Conservation (phyloP, 306 rosid species). For the Prunus kanzakura region DNA sequence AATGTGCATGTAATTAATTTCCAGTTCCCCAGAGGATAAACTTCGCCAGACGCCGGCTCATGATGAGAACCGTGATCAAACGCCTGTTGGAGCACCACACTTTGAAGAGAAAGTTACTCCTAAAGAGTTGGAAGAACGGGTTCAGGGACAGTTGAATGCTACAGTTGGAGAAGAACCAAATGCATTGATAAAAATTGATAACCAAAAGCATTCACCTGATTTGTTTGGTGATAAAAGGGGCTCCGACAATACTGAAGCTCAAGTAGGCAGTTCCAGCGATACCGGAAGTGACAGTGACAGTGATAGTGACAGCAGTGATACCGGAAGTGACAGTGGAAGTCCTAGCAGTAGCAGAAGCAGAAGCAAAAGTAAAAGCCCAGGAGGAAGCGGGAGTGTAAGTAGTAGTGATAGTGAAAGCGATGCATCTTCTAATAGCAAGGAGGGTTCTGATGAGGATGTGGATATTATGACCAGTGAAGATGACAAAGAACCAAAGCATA, state of each 20-base stretch:
- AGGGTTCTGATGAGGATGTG: slow-evolving; percentile 92
- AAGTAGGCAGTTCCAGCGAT: slow-evolving; percentile 72
- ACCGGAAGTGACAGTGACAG: slow-evolving; percentile 89
- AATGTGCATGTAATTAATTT: slow-evolving; percentile 14
- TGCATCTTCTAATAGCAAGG: slow-evolving; percentile 81
- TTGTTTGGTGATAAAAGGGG: slow-evolving; percentile 53
- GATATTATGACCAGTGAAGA: slow-evolving; percentile 98
- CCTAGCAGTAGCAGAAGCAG: slow-evolving; percentile 82
- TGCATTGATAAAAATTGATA: slow-evolving; percentile 43
- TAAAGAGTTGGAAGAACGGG: slow-evolving; percentile 46
- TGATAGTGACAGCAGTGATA: slow-evolving; percentile 86
- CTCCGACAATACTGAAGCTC: slow-evolving; percentile 67
- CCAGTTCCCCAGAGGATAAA: slow-evolving; percentile 81
- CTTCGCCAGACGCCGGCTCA: slow-evolving; percentile 42
- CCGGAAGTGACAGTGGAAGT: slow-evolving; percentile 87
- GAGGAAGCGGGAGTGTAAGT: slow-evolving; percentile 74
- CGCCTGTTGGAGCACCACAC: slow-evolving; percentile 45
- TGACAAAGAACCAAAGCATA: slow-evolving; percentile 72
- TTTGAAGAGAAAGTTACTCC: slow-evolving; percentile 49
- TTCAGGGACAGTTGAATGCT: slow-evolving; percentile 34
- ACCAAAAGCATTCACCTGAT: slow-evolving; percentile 61
- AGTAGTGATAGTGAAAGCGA: slow-evolving; percentile 95
- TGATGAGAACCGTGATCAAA: slow-evolving; percentile 58
- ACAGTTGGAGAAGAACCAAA: slow-evolving; percentile 52
- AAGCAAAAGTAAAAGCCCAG: slow-evolving; percentile 75